Evolutionary conservation across 1,284 basidiomycete genomes (phyloP), one percentile per base, ranked within the genome.

Genomic region (Peniophora sp.): DNA sequence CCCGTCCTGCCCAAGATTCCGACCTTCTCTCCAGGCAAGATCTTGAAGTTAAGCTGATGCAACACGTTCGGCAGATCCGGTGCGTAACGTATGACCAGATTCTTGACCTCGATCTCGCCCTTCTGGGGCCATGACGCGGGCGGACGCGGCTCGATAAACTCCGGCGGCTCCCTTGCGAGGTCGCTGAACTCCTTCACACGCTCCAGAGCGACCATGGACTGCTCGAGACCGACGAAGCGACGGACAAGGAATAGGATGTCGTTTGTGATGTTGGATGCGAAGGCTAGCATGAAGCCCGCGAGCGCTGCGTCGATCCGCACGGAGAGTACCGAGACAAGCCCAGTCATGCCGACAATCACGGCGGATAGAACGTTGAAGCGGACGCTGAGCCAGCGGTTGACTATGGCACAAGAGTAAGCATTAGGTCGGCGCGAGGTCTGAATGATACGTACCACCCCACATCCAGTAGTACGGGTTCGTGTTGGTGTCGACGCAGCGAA

Each of bases 151-250:
- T 96, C 91, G 35, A 90, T 65, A 58, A 85, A 86, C 64, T 95
- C 92, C 2, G 89, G 75, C 11, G 83, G 76, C 69, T 95, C 92
- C 44, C 78, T 76, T 43, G 73, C 66, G 20, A 97, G 69, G 59
- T 93, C 89, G 1, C 89, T 87, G 65, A 92, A 96, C 63, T 93
- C 91, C 63, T 91, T 91, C 62, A 97, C 80, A 42, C 94, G 85
- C 66, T 97, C 95, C 46, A 97, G 73, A 14, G 91, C 92, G 54
- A 97, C 92, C 91, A 97, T 93, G 18, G 85, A 86, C 65, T 97
- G 92, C 63, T 97, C 93, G 17, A 97, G 72, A 41, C 89, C 83
- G 47, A 95, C 91, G 57, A 86, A 88, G 45, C 84, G 76, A 36
- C 83, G 75, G 27, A 84, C 75, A 60, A 81, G 54, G 64, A 78